A percentile compares a stretch with the other conserved stretches of the same genome.
These are phyloP conservation scores for Apophysomyces trapeziformis DNA, from an alignment of 371 early-diverging fungal genomes.

Conservation along the genomic window DNA sequence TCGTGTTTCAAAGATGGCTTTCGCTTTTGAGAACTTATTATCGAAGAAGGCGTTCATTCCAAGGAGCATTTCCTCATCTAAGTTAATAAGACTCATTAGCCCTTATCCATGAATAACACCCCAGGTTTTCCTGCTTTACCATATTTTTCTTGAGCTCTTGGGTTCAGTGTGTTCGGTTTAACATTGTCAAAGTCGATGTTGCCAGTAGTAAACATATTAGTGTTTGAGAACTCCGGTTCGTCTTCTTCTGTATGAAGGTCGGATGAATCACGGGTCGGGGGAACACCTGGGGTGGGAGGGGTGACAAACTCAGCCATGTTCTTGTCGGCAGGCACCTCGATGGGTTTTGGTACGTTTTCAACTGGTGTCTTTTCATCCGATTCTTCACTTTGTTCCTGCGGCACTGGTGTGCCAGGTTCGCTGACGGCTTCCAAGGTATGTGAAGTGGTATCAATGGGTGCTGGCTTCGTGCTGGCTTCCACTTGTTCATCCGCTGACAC, in stretches of 20 bases:
- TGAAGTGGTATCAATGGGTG: conserved; percentile 10
- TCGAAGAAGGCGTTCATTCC: conserved; percentile 56
- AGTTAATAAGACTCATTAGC: too few species aligned
- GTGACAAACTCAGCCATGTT: conserved; percentile 55
- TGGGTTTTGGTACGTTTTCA: conserved; percentile 21
- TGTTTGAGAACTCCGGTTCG: conserved; percentile 7
- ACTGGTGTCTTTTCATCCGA: conserved; percentile 5
- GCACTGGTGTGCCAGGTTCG: conserved; percentile 30
- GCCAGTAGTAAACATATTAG: conserved; percentile 28
- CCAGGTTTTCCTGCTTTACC: conserved; percentile 33
- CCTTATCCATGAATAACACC: too few species aligned
- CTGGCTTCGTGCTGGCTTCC: not conserved
- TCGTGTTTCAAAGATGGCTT: conserved; percentile 25
- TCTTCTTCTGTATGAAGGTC: conserved; percentile 14
- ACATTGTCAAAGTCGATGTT: conserved; percentile 42
- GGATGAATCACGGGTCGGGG: conserved; percentile 17
- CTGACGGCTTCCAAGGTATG: conserved; percentile 12
- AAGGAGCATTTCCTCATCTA: conserved; percentile 51
- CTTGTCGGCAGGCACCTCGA: conserved; percentile 38
- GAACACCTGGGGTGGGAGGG: conserved; percentile 47
- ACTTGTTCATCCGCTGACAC: not conserved
- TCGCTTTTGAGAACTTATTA: conserved; percentile 55
- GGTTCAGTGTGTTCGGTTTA: conserved; percentile 49
- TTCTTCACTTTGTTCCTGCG: conserved; percentile 9
- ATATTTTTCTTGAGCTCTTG: conserved; percentile 53